A percentile compares a stretch with the other conserved stretches of the same genome.
phyloP scores from a whole-genome alignment of 2,329 filamentous ascomycete genomes.

The Hypoxylon sp. region DNA sequence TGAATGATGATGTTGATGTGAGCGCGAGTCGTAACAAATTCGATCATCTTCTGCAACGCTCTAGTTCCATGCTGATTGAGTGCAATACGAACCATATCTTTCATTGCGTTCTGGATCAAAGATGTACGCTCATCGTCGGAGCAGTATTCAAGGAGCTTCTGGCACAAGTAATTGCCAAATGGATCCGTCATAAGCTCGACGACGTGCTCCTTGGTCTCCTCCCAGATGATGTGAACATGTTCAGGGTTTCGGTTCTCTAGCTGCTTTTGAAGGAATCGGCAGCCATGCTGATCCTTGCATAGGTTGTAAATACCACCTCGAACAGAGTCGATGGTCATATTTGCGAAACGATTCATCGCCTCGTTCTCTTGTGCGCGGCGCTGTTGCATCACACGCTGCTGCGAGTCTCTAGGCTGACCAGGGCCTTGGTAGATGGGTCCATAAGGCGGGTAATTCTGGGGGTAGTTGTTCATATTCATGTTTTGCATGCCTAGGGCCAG shows the following conservation, averaged over 20 bases:
- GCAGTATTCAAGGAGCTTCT: constrained; percentile 96
- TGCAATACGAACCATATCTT: constrained; percentile 91
- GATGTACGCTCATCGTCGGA: constrained; percentile 95
- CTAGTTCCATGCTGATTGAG: constrained; percentile 97
- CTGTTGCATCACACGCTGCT: constrained; percentile 81
- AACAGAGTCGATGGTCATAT: constrained; percentile 85
- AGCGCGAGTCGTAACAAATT: constrained; percentile 88
- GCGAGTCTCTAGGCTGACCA: constrained; percentile 77
- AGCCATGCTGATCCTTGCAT: constrained; percentile 98
- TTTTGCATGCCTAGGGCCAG: constrained; percentile 78
- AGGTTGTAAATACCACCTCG: constrained; percentile 87
- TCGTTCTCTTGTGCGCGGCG: constrained; percentile 82
- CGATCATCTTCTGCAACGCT: constrained; percentile 99
- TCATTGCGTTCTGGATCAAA: constrained; percentile 90
- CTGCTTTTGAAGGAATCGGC: constrained; percentile 96
- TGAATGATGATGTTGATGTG: constrained; percentile 91
- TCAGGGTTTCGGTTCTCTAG: constrained; percentile 89
- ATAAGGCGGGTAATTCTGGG: constrained; percentile 73
- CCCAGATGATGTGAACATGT: constrained; percentile 92
- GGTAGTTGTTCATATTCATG: constrained; percentile 72
- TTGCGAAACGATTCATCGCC: constrained; percentile 85
- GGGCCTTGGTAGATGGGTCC: constrained; percentile 66
- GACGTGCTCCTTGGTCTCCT: constrained; percentile 93
- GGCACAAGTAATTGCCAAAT: constrained; percentile 99
- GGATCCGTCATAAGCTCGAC: constrained; percentile 99